phyloP scores from a whole-genome alignment of 495 filamentous ascomycete species.

The Penicillium parvum region DNA sequence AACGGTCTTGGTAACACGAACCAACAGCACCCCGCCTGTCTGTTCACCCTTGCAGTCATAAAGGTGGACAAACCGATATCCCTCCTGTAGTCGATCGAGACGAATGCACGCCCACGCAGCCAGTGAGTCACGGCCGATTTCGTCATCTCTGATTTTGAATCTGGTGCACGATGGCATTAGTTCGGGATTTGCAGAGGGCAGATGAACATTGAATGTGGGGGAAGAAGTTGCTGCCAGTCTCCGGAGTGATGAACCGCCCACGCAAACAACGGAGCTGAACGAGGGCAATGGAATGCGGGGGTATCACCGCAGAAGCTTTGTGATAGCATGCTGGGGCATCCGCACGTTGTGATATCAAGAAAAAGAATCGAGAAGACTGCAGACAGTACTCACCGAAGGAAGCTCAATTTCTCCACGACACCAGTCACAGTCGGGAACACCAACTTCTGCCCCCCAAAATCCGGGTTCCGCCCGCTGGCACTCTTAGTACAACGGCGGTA shows the following conservation, averaged over 20 bases:
- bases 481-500: constrained; percentile 68
- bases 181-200: not conserved
- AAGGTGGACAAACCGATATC: constrained; percentile 73
- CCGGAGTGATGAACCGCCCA: not conserved
- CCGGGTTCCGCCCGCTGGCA: constrained; percentile 57
- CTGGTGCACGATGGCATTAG: constrained; percentile 39
- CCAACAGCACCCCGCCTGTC: constrained; percentile 61
- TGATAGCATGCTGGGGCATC: too few species aligned
- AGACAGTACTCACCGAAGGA: constrained; percentile 61
- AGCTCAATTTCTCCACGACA: constrained; percentile 73
- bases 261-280: too few species aligned
- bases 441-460: constrained; percentile 63
- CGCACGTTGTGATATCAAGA: too few species aligned
- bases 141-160: constrained; percentile 82
- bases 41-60: constrained; percentile 58
- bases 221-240: not conserved
- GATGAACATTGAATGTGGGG: too few species aligned
- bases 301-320: too few species aligned
- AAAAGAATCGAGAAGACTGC: constrained; percentile 5
- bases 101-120: constrained; percentile 87
- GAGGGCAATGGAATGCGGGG: too few species aligned
- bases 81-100: constrained; percentile 69
- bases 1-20: constrained; percentile 60
- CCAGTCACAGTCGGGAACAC: constrained; percentile 57
- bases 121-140: constrained; percentile 67